Evolutionary conservation across 2,329 filamentous ascomycete genomes (phyloP).

Genomic region (Alternaria burnsii): DNA sequence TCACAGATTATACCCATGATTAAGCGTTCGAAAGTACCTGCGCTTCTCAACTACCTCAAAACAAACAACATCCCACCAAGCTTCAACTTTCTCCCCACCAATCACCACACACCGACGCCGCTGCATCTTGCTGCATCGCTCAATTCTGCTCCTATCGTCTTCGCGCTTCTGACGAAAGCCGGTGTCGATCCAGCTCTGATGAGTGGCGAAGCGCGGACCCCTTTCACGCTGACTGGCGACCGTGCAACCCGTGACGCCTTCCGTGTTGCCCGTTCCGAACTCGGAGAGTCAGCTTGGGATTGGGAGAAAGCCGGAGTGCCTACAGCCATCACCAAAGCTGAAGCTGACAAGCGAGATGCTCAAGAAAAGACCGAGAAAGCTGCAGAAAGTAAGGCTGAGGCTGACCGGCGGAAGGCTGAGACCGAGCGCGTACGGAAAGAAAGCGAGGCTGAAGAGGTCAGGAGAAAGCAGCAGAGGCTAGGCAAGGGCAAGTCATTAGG

Average conservation of each 20-base stretch:
- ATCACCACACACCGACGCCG: constrained; percentile 81
- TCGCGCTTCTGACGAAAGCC: constrained; percentile 77
- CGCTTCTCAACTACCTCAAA: constrained; percentile 82
- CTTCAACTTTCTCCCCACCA: constrained; percentile 77
- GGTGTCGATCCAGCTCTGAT: constrained; percentile 74
- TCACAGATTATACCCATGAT: constrained; percentile 88
- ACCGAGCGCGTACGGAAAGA: constrained; percentile 73
- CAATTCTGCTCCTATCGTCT: constrained; percentile 79
- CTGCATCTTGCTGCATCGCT: constrained; percentile 86
- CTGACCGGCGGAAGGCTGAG: constrained; percentile 74
- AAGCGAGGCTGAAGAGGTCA: constrained; percentile 59
- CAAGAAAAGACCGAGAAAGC: constrained; percentile 75
- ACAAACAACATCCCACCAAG: constrained; percentile 75
- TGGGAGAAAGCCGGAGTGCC: constrained; percentile 83
- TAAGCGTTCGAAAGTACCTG: constrained; percentile 87
- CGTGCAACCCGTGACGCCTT: constrained; percentile 89
- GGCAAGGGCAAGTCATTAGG: constrained; percentile 63
- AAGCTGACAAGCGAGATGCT: constrained; percentile 74
- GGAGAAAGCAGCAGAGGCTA: constrained; percentile 59
- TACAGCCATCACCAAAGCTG: constrained; percentile 71
- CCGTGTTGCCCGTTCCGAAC: constrained; percentile 81
- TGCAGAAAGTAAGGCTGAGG: constrained; percentile 67
- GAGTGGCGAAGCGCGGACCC: constrained; percentile 74
- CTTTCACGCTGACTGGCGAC: constrained; percentile 89
- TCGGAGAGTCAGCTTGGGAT: constrained; percentile 78